These are phyloP conservation scores for Hydnomerulius pinastri DNA, from an alignment of 768 basidiomycete species.

Conservation along the genomic window DNA sequence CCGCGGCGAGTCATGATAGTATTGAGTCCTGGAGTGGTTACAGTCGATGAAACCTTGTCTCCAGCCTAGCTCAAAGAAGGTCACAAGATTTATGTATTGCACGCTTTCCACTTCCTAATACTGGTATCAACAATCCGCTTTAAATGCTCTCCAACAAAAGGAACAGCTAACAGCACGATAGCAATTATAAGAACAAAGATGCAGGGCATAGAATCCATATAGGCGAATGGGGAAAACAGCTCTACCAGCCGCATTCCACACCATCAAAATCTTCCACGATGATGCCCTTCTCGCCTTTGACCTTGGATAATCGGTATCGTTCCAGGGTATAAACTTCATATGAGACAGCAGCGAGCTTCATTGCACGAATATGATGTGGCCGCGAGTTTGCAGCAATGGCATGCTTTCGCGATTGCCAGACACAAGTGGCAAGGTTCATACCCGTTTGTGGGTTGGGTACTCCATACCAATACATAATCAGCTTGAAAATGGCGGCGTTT, in stretches of 20 bases:
- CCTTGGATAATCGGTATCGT: slow-evolving; percentile 72
- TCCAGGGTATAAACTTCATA: slow-evolving; percentile 83
- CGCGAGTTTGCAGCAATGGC: slow-evolving; percentile 79
- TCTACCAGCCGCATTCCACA: slow-evolving; percentile 73
- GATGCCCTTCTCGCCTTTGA: slow-evolving; percentile 56
- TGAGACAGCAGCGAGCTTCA: slow-evolving; percentile 72
- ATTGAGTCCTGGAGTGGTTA: slow-evolving; percentile 41
- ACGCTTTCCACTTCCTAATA: slow-evolving; percentile 15
- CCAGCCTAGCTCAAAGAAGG: slow-evolving; percentile 3
- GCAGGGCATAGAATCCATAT: slow-evolving; percentile 8
- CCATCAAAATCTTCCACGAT: slow-evolving; percentile 60
- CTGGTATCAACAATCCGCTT: background rate
- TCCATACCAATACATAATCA: slow-evolving; percentile 95
- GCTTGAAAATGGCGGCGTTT: slow-evolving; percentile 35
- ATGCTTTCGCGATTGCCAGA: slow-evolving; percentile 89
- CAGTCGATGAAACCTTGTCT: background rate
- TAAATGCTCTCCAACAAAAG: background rate
- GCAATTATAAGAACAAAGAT: background rate
- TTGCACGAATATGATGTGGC: slow-evolving; percentile 81
- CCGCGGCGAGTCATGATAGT: slow-evolving; percentile 28
- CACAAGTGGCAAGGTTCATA: slow-evolving; percentile 91
- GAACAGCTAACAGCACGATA: background rate
- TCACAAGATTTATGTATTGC: background rate
- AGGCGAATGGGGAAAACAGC: background rate
- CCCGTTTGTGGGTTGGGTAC: slow-evolving; percentile 73